Conservation (phyloP, 2,329 filamentous ascomycete species). For the Verticillium klebahnii region DNA sequence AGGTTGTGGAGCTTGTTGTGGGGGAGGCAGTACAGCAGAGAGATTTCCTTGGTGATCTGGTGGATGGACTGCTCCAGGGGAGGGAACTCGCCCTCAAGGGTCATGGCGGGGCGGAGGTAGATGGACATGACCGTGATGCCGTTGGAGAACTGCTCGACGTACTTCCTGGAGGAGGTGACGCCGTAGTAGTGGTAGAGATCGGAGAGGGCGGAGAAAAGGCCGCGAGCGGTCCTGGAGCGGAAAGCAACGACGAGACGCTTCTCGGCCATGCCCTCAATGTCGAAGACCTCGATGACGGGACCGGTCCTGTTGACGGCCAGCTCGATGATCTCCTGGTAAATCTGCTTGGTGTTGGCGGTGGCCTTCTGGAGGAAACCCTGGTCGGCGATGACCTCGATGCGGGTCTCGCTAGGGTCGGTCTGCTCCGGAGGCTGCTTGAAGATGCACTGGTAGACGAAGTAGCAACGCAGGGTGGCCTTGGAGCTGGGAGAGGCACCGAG, state of each 20-base stretch:
- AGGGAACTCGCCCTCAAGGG: constrained; percentile 56
- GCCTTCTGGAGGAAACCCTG: constrained; percentile 94
- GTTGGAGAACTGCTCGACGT: constrained; percentile 98
- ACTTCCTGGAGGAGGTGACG: constrained; percentile 92
- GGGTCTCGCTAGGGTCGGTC: constrained; percentile 73
- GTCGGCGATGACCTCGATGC: constrained; percentile 87
- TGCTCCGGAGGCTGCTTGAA: constrained; percentile 72
- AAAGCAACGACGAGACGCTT: constrained; percentile 94
- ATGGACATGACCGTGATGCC: constrained; percentile 96
- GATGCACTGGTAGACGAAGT: constrained; percentile 96
- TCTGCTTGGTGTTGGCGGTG: constrained; percentile 88
- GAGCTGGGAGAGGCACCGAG: constrained; percentile 64
- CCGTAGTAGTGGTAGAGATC: constrained; percentile 99
- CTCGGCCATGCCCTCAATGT: constrained; percentile 86
- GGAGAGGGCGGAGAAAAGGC: constrained; percentile 90
- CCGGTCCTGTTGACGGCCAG: constrained; percentile 80
- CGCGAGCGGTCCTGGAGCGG: constrained; percentile 85
- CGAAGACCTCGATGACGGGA: constrained; percentile 96
- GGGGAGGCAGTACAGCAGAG: constrained; percentile 93
- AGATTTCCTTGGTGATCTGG: constrained; percentile 98
- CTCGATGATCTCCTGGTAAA: constrained; percentile 92
- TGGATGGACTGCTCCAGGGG: constrained; percentile 93
- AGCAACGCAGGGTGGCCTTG: constrained; percentile 86
- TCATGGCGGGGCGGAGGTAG: constrained; percentile 73
- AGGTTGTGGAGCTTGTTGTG: constrained; percentile 93